Base-by-base conservation (phyloP, 139 green algal genomes). In the Picochlorum sp. region DNA sequence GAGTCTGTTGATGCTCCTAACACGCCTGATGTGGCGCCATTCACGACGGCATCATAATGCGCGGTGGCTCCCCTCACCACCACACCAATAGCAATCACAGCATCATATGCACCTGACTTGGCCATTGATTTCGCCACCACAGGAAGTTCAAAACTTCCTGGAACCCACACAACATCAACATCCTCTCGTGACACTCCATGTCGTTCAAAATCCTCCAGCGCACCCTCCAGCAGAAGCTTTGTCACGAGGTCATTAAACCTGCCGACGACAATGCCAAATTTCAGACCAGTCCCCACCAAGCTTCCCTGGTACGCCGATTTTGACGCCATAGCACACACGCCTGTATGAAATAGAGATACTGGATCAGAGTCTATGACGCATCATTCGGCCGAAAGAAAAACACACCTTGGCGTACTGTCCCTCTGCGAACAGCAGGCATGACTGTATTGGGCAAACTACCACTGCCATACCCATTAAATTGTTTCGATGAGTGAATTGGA, bases 191-290 rank as follows among this genome's bases (percentile, higher is more conserved):
- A 77, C 16, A 75, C 73, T 6, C 87, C 86, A 57, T 96, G 82
- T 23, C 76, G 62, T 26, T 79, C n/a, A n/a, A 98, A 87, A 1
- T 74, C 64, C 28, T 86, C 89, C 41, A 89, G 52, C 0, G 82
- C 85, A 0, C 92, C 92, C 45, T 91, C 84, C 28, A 97, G 73
- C 21, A 98, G 78, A 47, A 77, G 69, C 69, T 90, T 90, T n/a
- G 92, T 98, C 15, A 98, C 83, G 1, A 98, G 72, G 62, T 90
- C 86, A 78, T 98, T 98, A 82, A 98, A 98, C 2, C 82, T 76
- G 0, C 76, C 87, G 21, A 97, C 87, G 6, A 98, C 89, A 4
- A 96, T 66, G 15, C 65, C 89, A 66, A 85, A 76, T 15, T 60
- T 78, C 21, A 82, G 51, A 37, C 66, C 68, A 15, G 14, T 66